phyloP scores from a whole-genome alignment of 352 stramenopile genomes.

The Phytophthora europaea region DNA sequence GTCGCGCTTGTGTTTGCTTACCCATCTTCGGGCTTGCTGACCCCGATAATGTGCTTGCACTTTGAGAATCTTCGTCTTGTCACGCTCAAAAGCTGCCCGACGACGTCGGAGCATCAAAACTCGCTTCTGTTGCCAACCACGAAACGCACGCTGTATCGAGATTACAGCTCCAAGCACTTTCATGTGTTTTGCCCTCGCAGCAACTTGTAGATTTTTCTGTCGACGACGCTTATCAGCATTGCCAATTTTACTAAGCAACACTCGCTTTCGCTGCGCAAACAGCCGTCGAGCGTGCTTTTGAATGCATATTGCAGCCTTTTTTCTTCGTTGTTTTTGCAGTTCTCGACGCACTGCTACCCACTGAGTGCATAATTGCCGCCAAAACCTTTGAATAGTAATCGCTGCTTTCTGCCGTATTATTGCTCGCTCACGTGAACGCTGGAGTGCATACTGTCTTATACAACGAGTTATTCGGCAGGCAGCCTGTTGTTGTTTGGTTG shows the following conservation, averaged over 20 bases:
- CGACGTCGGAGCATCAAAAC: constrained; percentile 50
- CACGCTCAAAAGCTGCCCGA: constrained; percentile 68
- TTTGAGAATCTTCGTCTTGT: constrained; percentile 63
- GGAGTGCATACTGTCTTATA: constrained; percentile 38
- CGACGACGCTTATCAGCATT: constrained; percentile 30
- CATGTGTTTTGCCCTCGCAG: constrained; percentile 8
- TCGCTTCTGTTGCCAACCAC: constrained; percentile 46
- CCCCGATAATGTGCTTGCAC: constrained; percentile 68
- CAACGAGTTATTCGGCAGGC: constrained; percentile 57
- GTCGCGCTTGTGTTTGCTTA: constrained; percentile 30
- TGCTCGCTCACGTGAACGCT: constrained; percentile 7
- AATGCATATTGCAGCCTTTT: constrained; percentile 53
- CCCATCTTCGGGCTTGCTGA: constrained; percentile 42
- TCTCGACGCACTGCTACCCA: constrained; percentile 61
- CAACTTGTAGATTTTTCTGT: constrained; percentile 19
- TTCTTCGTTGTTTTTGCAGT: constrained; percentile 43
- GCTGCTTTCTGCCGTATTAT: constrained; percentile 34
- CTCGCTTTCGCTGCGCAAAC: constrained; percentile 39
- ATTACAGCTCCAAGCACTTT: constrained; percentile 52
- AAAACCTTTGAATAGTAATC: constrained; percentile 59
- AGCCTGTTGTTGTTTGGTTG: constrained; percentile 54
- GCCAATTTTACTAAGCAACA: constrained; percentile 54
- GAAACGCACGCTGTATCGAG: constrained; percentile 55
- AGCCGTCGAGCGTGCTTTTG: constrained; percentile 49
- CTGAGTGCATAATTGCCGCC: constrained; percentile 51